Evolutionary conservation across 108 stramenopile species (phyloP).

Genomic region (Schizochytrium sp.): DNA sequence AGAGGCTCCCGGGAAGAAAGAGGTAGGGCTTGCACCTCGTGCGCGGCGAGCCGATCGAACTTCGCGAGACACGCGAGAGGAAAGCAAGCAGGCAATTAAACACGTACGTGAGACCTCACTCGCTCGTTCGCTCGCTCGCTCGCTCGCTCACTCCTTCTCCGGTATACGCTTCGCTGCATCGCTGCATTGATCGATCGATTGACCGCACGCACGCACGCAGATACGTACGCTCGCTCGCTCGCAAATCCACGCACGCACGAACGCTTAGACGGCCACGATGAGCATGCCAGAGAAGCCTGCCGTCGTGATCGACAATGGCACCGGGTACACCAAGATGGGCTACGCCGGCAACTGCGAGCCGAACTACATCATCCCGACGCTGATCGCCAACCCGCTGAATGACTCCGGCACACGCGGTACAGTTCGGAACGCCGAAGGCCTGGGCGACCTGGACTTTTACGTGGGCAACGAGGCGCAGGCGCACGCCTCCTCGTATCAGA

Average conservation of each 20-base stretch:
- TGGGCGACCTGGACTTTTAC: conserved; percentile 57
- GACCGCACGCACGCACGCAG: too few relatives aligned
- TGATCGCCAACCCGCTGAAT: conserved; percentile 30
- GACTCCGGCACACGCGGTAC: conserved; percentile 22
- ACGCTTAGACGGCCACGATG: background rate
- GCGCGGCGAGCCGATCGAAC: too few relatives aligned
- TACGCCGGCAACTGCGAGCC: conserved; percentile 50
- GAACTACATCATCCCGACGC: conserved; percentile 56
- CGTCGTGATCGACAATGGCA: conserved; percentile 62
- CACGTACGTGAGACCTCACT: too few relatives aligned
- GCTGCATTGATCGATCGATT: too few relatives aligned
- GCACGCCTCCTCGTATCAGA: conserved; percentile 44
- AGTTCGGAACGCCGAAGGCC: conserved; percentile 1
- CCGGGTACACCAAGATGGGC: conserved; percentile 68
- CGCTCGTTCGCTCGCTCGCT: too few relatives aligned
- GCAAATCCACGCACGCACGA: too few relatives aligned
- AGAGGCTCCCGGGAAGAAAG: background rate
- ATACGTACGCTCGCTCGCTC: too few relatives aligned
- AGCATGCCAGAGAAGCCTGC: conserved; percentile 39
- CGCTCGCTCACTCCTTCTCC: too few relatives aligned
- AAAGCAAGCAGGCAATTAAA: too few relatives aligned
- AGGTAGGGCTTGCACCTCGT: too few relatives aligned
- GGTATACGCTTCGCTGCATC: too few relatives aligned
- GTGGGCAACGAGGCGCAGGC: conserved; percentile 48
- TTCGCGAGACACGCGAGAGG: too few relatives aligned